Evolutionary conservation across 352 stramenopile species (phyloP), one percentile per base, ranked within the genome.

Genomic region (Pythium grandisporangium): DNA sequence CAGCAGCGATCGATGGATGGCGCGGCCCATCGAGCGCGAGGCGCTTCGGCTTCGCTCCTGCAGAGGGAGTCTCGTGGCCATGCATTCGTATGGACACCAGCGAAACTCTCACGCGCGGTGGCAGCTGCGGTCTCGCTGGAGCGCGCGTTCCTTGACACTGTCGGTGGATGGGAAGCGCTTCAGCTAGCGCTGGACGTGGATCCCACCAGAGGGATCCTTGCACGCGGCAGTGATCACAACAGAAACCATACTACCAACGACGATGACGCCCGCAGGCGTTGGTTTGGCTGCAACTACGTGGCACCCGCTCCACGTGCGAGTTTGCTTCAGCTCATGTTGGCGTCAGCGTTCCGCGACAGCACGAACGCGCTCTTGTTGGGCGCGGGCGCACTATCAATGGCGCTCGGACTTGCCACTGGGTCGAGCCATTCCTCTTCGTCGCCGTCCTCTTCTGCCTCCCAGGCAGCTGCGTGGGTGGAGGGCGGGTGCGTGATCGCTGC

Each of bases 331-430:
- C 51, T 92, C 19, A 70, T 92, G 37, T 66, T 60, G 32, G 63
- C 81, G 11, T 45, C 48, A 2, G 66, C 70, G 13, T 63, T 89
- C 29, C 57, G 80, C 23, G 79, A 92, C 48, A 45, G 70, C 6
- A 13, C 8, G 27, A 32, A 32, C 27, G 8, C 13, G 8, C 8
- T 32, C 8, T 13, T 32, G 13, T 13, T 32, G 8, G 8, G 8
- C 27, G 27, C 27, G 27, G 27, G 27, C n/a, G n/a, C n/a, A n/a
- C n/a, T n/a, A n/a, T n/a, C n/a, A n/a, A n/a, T n/a, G n/a, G n/a
- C n/a, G n/a, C n/a, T n/a, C n/a, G n/a, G n/a, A n/a, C n/a, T n/a
- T n/a, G n/a, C n/a, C n/a, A n/a, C n/a, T n/a, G n/a, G 27, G 8
- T 32, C 27, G 27, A 8, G 27, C 8, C 27, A 13, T 13, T 32